These are phyloP conservation scores for Suhomyces anneliseae DNA, from an alignment of 1,139 yeast species.

Conservation along the genomic window DNA sequence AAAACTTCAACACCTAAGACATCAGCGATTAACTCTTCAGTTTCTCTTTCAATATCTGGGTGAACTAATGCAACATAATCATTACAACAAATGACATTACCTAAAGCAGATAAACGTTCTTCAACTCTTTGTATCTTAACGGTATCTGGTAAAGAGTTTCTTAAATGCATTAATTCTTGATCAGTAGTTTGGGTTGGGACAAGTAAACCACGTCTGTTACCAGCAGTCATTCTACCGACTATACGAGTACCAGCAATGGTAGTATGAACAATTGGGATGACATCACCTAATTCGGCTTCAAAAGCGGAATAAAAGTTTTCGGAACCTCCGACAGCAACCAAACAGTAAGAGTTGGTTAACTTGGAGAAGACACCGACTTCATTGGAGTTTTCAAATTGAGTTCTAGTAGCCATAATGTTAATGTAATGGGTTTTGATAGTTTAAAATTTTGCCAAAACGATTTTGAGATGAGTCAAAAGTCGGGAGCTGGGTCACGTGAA, in stretches of 20 bases:
- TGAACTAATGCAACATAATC: conserved; percentile 98
- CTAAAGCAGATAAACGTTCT: conserved; percentile 94
- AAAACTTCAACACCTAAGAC: conserved; percentile 99
- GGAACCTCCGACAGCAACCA: conserved; percentile 97
- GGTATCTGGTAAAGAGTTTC: conserved; percentile 95
- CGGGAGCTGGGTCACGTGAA: conserved; percentile 1
- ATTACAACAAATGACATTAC: conserved; percentile 97
- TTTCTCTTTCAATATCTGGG: conserved; percentile 98
- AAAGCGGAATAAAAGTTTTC: conserved; percentile 97
- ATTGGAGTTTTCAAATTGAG: conserved; percentile 91
- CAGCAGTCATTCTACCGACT: conserved; percentile 98
- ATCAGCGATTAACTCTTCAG: conserved; percentile 97
- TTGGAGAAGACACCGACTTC: conserved; percentile 98
- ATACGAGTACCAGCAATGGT: conserved; percentile 98
- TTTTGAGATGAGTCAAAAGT: conserved; percentile 12
- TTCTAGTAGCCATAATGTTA: conserved; percentile 46
- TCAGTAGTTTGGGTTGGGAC: conserved; percentile 99
- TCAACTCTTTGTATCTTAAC: conserved; percentile 97
- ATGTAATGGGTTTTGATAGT: neutral
- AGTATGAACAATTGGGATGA: conserved; percentile 93
- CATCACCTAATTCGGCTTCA: conserved; percentile 96
- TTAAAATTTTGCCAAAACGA: conserved; percentile 6
- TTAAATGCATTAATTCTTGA: conserved; percentile 94
- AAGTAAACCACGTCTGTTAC: conserved; percentile 94
- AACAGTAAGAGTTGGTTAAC: conserved; percentile 92